These are phyloP conservation scores for Thalassiosira livingstoniorum DNA, from an alignment of 352 stramenopile genomes.

Conservation along the genomic window DNA sequence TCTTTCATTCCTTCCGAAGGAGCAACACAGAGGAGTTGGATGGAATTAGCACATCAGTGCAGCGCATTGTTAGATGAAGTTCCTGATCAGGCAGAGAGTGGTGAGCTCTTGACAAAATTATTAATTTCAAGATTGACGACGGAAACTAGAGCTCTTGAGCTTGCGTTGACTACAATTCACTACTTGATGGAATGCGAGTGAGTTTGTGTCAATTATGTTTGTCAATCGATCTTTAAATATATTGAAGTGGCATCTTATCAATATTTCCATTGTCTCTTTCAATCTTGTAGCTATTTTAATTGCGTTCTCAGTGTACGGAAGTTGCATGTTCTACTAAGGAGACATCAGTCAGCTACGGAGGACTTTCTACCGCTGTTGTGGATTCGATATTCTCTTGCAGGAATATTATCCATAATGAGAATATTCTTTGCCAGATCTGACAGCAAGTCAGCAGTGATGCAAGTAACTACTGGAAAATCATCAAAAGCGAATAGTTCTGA, in stretches of 20 bases:
- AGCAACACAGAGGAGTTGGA: constrained; percentile 25
- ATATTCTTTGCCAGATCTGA: constrained; percentile 40
- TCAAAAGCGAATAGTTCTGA: too few relatives aligned
- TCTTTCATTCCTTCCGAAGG: not conserved
- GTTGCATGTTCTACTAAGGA: constrained; percentile 38
- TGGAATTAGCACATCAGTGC: constrained; percentile 35
- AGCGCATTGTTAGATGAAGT: not conserved
- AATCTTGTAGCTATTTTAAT: constrained; percentile 37
- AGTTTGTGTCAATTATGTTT: constrained; percentile 21
- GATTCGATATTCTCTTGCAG: constrained; percentile 33
- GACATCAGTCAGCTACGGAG: not conserved
- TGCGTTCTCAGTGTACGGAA: constrained; percentile 44
- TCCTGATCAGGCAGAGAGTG: not conserved
- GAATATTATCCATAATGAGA: constrained; percentile 41
- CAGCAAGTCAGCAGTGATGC: too few relatives aligned
- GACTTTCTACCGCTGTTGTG: constrained; percentile 42
- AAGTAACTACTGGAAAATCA: too few relatives aligned
- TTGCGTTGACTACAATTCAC: constrained; percentile 33
- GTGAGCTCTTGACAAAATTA: constrained; percentile 6
- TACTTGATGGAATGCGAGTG: constrained; percentile 46
- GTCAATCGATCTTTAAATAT: not conserved
- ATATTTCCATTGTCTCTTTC: not conserved
- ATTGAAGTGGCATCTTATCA: not conserved
- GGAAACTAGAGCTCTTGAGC: constrained; percentile 32
- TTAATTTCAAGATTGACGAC: constrained; percentile 20